Evolutionary conservation across 2,329 filamentous ascomycete species (phyloP), one percentile per base, ranked within the genome.

Genomic region (Sclerotinia subarctica): DNA sequence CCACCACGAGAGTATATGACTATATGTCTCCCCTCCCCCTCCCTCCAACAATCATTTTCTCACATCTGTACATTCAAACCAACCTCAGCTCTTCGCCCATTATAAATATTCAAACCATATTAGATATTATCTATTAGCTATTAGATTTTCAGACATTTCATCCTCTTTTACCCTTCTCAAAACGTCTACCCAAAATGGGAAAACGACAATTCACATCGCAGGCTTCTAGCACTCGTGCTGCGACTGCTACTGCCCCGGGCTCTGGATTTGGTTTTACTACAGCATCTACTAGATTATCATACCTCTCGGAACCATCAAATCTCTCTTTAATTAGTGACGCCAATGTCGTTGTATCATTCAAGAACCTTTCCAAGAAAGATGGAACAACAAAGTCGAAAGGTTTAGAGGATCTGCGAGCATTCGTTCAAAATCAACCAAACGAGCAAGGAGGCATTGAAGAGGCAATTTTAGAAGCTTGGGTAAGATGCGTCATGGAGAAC

Each of bases 321-420:
- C 87, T 97, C 73, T 88, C 88, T 46, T 82, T 81, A 54, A 88
- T 99, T 69, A 90, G 88, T 56, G 89, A 97, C 74, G 85, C 93
- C 10, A 91, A 95, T 75, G 83, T 94, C 49, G 88, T 94, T 49
- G 93, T 98, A 19, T 88, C 89, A n/a, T 92, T 97, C 81, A 96
- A 97, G 79, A 97, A 96, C 74, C 80, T 97, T 4, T 85, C 89
- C 63, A 99, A 98, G 81, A 96, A 95, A 80, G 94, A 97, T 80
- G 90, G 89, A 75, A 96, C 88, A 15, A 99, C 95, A 49, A 96
- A 97, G 78, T 85, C 90, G 10, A 97, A 94, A 78, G 94, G 92
- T 0, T 82, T 99, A 38, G 94, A 98, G 74, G 94, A 98, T 64
- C 80, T 99, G 26, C 84, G 92, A 59, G 78, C 85, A 46, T 85